Conservation (phyloP, 169 alveolate species). For the Eimeria tenella region DNA sequence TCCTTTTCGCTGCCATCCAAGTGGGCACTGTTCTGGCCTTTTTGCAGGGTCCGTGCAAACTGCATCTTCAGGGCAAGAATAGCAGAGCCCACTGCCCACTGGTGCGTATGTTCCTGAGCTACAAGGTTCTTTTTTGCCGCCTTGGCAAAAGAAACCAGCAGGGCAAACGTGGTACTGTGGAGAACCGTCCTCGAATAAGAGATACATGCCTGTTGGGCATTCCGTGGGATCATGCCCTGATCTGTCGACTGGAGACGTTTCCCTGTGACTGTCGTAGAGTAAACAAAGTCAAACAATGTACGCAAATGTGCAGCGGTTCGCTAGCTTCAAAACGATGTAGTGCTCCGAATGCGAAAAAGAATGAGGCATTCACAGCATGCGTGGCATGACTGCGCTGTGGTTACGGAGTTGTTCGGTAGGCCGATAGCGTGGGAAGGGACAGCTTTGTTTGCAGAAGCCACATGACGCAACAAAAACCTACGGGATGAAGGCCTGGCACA, state of each 20-base stretch:
- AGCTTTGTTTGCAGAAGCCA: too few species aligned
- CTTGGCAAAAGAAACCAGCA: conserved; percentile 63
- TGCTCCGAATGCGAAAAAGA: too few species aligned
- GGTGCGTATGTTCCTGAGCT: conserved; percentile 45
- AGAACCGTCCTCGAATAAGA: neutral
- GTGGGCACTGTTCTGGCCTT: conserved; percentile 42
- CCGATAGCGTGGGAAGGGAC: too few species aligned
- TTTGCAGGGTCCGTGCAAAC: conserved; percentile 62
- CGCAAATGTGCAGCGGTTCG: neutral
- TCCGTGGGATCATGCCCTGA: neutral
- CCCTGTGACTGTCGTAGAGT: conserved; percentile 20
- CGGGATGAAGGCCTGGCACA: conserved; percentile 22
- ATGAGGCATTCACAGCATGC: too few species aligned
- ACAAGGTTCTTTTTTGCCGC: neutral
- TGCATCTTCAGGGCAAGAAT: conserved; percentile 45
- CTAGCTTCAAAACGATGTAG: too few species aligned
- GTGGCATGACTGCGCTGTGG: too few species aligned
- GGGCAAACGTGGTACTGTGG: conserved; percentile 47
- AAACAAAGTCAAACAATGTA: neutral
- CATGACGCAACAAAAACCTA: neutral
- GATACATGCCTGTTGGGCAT: conserved; percentile 58
- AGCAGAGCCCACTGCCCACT: conserved; percentile 49
- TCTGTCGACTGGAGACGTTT: neutral
- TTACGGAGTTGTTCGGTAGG: too few species aligned
- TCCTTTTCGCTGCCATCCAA: conserved; percentile 70